Conservation (phyloP, 176 grass and related monocot species). For the Rhynchospora pubera region DNA sequence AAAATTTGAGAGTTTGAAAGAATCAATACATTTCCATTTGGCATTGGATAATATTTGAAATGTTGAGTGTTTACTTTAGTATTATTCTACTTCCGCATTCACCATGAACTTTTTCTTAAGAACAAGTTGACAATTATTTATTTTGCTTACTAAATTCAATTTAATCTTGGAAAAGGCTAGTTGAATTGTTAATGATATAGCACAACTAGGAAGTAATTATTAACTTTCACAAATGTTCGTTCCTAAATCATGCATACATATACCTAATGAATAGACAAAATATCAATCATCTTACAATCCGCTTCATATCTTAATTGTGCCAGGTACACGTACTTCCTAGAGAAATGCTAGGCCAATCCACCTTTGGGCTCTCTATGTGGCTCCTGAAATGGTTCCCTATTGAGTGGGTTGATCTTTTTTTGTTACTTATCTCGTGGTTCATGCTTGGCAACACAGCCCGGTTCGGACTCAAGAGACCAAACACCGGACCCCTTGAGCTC, state of each 20-base stretch:
- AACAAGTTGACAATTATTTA: neutral
- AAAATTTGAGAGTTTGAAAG: neutral
- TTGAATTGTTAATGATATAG: too few species aligned
- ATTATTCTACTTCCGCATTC: neutral
- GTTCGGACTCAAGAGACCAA: constrained; percentile 65
- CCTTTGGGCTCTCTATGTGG: constrained; percentile 88
- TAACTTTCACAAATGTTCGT: neutral
- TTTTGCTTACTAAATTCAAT: neutral
- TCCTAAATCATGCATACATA: neutral
- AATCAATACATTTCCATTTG: neutral
- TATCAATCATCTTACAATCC: neutral
- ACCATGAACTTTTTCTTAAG: neutral
- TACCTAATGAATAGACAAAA: neutral
- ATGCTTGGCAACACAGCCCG: constrained; percentile 72
- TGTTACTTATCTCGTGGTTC: constrained; percentile 48
- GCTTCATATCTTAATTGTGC: constrained; percentile 44
- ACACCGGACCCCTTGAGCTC: constrained; percentile 72
- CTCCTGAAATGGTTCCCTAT: constrained; percentile 81
- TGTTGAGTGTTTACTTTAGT: neutral
- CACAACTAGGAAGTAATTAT: neutral
- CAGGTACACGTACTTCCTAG: constrained; percentile 97
- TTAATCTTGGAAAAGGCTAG: neutral
- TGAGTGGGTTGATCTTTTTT: constrained; percentile 52
- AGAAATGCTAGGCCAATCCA: constrained; percentile 81
- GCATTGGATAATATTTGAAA: neutral